These are phyloP conservation scores for Dothideomycetes sp. DNA, from an alignment of 2,329 filamentous ascomycete species.

Conservation along the genomic window DNA sequence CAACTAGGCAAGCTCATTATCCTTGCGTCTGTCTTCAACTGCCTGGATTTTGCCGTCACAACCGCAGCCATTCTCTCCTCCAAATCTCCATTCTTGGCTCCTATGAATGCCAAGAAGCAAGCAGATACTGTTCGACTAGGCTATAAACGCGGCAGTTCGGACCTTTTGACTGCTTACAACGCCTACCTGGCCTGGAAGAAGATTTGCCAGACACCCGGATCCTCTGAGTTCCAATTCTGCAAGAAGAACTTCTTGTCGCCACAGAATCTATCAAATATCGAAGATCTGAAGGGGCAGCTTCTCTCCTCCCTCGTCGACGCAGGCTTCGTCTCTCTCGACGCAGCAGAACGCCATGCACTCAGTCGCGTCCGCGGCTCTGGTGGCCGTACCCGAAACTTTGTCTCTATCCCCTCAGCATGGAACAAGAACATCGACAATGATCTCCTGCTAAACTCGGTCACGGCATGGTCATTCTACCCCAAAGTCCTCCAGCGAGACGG, in stretches of 20 bases:
- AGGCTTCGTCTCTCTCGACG: conserved; percentile 65
- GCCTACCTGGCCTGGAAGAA: conserved; percentile 84
- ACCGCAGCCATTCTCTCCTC: conserved; percentile 88
- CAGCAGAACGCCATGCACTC: conserved; percentile 59
- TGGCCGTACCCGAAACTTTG: conserved; percentile 59
- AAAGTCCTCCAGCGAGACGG: conserved; percentile 77
- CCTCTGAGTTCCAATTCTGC: conserved; percentile 81
- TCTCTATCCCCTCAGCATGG: conserved; percentile 65
- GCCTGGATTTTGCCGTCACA: conserved; percentile 82
- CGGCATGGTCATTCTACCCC: conserved; percentile 92
- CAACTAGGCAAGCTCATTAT: conserved; percentile 91
- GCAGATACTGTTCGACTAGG: conserved; percentile 67
- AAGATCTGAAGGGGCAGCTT: conserved; percentile 89
- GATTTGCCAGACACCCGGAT: conserved; percentile 58
- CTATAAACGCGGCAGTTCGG: conserved; percentile 80
- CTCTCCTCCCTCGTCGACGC: conserved; percentile 76
- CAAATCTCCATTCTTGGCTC: conserved; percentile 84
- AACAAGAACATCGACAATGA: conserved; percentile 74
- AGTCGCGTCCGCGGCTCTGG: conserved; percentile 57
- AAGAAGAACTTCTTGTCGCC: conserved; percentile 85
- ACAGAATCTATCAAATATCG: conserved; percentile 84
- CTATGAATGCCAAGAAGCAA: conserved; percentile 72
- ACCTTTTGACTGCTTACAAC: conserved; percentile 86
- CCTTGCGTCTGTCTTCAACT: conserved; percentile 76
- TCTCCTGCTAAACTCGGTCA: conserved; percentile 64